phyloP scores from a whole-genome alignment of 352 stramenopile genomes.

The Pythium sukuiense region DNA sequence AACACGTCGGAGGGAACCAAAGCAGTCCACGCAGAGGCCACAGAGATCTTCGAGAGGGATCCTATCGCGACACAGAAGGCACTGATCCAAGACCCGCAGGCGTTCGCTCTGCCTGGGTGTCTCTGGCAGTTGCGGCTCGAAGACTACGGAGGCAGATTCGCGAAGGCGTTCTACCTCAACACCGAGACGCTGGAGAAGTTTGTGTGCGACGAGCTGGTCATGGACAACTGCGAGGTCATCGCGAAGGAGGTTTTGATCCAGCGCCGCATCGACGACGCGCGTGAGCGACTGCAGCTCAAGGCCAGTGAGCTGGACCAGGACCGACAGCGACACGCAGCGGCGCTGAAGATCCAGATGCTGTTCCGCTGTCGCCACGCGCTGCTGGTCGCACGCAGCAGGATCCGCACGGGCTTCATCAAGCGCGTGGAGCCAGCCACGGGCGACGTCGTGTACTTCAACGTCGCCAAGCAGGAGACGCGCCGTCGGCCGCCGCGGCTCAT shows the following conservation, averaged over 20 bases:
- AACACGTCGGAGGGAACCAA: constrained; percentile 29
- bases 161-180: constrained; percentile 73
- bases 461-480: constrained; percentile 37
- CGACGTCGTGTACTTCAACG: constrained; percentile 63
- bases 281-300: constrained; percentile 27
- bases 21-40: constrained; percentile 38
- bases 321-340: constrained; percentile 36
- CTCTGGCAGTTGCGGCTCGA: constrained; percentile 62
- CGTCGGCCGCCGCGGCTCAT: constrained; percentile 45
- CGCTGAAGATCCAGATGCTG: constrained; percentile 63
- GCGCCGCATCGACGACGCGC: constrained; percentile 45
- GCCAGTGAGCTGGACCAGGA: constrained; percentile 33
- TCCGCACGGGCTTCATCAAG: constrained; percentile 56
- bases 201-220: constrained; percentile 64
- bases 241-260: constrained; percentile 61
- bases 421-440: constrained; percentile 57
- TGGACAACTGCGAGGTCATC: constrained; percentile 66
- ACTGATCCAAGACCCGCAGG: constrained; percentile 38
- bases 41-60: constrained; percentile 56
- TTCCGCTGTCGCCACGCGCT: constrained; percentile 56
- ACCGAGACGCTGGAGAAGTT: constrained; percentile 61
- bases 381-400: constrained; percentile 41
- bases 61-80: constrained; percentile 44
- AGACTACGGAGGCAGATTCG: constrained; percentile 47
- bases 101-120: constrained; percentile 38